Base-by-base conservation (phyloP, 306 rosid species). In the Cucurbita pepo region DNA sequence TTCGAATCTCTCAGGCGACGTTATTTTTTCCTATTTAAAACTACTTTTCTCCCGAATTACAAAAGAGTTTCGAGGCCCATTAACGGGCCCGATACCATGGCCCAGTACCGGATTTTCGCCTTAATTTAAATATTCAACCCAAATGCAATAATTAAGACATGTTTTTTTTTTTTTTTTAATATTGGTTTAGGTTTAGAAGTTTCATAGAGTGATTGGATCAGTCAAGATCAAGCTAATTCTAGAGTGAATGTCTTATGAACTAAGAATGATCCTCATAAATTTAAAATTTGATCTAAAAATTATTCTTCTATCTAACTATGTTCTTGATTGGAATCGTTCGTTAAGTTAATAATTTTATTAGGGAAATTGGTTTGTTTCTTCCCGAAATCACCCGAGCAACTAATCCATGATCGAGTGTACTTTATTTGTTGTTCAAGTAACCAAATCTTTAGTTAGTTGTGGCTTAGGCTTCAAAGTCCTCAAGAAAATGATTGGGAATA, bases 371-470 rank as follows among this genome's bases (percentile, higher is more conserved):
- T 15, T 61, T 37, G 7, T 65, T 66, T 45, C 54, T 43, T 25
- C 57, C 56, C 18, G 8, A 10, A 47, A 69, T 69, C 43, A 45
- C 73, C 25, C 56, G 2, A 67, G 43, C 56, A 69, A 69, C 36
- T 48, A 47, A 69, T 47, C 41, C 73, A 69, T 48, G 43, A 47
- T 69, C n/a, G 48, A 66, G 55, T 66, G 56, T 69, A 69, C 73
- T 69, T 69, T 69, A 51, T 69, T 69, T 69, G 57, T 69, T 69
- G 14, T 69, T 69, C 57, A 69, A 69, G 73, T 69, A 69, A 69
- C 11, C 57, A 48, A 69, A 44, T 7, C 3, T 69, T 48, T 12
- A 22, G 37, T 67, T 69, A 69, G 43, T 69, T 18, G 30, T 69
- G 73, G 57, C 12, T 3, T 69, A 25, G 57, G 56, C 51, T 47